These are phyloP conservation scores for Termitomyces sp. DNA, from an alignment of 768 basidiomycete genomes.

Conservation along the genomic window DNA sequence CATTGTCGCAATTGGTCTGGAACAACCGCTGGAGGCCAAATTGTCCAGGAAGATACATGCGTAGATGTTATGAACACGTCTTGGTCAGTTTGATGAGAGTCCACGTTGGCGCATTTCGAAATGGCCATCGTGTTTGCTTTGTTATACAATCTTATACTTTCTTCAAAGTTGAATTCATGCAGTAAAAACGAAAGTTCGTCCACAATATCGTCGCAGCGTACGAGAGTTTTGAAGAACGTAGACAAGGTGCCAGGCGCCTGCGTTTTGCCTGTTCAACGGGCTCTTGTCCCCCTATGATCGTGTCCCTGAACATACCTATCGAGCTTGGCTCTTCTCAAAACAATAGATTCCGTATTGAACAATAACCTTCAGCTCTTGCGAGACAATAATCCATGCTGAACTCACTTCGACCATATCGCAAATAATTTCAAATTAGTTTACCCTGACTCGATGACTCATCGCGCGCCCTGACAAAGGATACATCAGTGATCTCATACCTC, in stretches of 20 bases:
- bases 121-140: too few species aligned
- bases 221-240: neutral
- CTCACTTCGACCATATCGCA: neutral
- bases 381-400: too few species aligned
- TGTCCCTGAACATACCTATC: neutral
- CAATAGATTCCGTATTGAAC: too few species aligned
- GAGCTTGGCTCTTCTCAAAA: neutral
- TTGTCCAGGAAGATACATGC: too few species aligned
- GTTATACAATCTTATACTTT: too few species aligned
- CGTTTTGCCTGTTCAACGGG: neutral
- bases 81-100: too few species aligned
- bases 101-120: too few species aligned
- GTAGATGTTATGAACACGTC: too few species aligned
- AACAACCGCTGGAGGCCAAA: too few species aligned
- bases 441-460: neutral
- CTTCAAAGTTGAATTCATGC: neutral
- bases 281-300: neutral
- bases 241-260: neutral
- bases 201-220: neutral
- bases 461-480: neutral
- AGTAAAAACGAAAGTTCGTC: neutral
- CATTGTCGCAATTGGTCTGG: too few species aligned
- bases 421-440: neutral
- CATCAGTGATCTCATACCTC: neutral
- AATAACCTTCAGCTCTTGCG: too few species aligned